Base-by-base conservation (phyloP, 257 asterid genomes). In the Petunia axillaris region DNA sequence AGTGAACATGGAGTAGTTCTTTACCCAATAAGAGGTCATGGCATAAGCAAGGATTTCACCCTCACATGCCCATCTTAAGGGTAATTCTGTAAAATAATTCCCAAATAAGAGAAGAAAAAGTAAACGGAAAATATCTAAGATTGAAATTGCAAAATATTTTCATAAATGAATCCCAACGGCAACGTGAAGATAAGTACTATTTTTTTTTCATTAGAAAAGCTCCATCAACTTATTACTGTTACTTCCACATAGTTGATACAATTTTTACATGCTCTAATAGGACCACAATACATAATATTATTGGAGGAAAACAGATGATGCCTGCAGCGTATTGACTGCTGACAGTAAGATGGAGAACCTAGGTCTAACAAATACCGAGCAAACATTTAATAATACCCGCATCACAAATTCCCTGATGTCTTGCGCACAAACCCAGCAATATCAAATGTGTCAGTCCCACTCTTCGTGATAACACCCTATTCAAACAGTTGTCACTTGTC, bases 381-480 rank as follows among this genome's bases (percentile, higher is more conserved):
- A 25, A 41, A 16, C 40, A 48, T 48, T 71, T 11, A 71, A 48
- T 4, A 10, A 35, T 48, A 35, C 77, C 52, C 63, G 75, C 15
- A 78, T 78, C 66, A 64, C 50, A 6, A 67, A 50, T 79, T 64
- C 52, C 82, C 76, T 6, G 65, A 65, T 67, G 76, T 44, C 81
- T 85, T 82, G 65, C 52, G 78, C 14, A 81, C 73, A 79, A 91
- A 92, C 74, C 91, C 87, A 76, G 83, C 83, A 77, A 92, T 88
- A 86, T 94, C 94, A 84, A 92, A 91, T 75, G 89, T 80, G 46
- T 85, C 93, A 0, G 75, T 50, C 75, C 90, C 94, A 43, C 87
- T 90, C 87, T 91, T 92, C 36, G 91, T 90, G 86, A 94, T 85
- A 54, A 90, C 98, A 78, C 96, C 98, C 98, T 93, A 87, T 25